A percentile compares a stretch with the other conserved stretches of the same genome.
Conservation (phyloP, 805 yeast species). For the Candida morakotiae region DNA sequence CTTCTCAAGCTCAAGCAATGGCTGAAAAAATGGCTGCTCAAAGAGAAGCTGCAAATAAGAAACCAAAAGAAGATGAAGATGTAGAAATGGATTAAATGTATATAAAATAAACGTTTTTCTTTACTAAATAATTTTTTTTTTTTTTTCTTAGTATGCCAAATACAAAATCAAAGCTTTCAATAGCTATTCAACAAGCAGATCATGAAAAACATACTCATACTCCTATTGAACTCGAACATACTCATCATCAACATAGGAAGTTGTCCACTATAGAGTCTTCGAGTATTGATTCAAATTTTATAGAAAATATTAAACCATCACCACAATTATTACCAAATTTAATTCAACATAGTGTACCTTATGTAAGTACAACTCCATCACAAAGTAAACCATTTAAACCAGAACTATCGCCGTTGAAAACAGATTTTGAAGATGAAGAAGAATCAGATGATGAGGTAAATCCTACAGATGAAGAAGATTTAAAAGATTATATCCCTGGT, state of each 20-base stretch:
- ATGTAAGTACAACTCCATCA: conserved; percentile 28
- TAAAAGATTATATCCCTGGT: conserved; percentile 81
- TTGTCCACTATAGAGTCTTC: conserved; percentile 1
- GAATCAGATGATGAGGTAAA: conserved; percentile 21
- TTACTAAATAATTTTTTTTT: neutral
- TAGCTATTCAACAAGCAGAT: conserved; percentile 42
- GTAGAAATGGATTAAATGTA: conserved; percentile 26
- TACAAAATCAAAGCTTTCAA: conserved; percentile 37
- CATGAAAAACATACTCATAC: conserved; percentile 10
- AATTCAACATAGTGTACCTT: conserved; percentile 23
- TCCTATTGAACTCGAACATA: conserved; percentile 3
- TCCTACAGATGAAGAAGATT: conserved; percentile 73
- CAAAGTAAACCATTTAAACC: conserved; percentile 35
- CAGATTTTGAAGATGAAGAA: conserved; percentile 21
- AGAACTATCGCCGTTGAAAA: conserved; percentile 31
- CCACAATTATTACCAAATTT: conserved; percentile 19
- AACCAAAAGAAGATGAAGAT: conserved; percentile 23
- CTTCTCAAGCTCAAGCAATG: conserved; percentile 75
- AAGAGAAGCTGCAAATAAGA: conserved; percentile 47
- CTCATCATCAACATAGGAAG: conserved; percentile 5
- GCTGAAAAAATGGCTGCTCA: conserved; percentile 81
- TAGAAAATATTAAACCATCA: conserved; percentile 5
- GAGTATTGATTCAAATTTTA: conserved; percentile 2
- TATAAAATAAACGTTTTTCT: neutral
- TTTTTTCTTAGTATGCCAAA: conserved; percentile 14